Evolutionary conservation across 371 early-diverging fungal genomes (phyloP), one percentile per base, ranked within the genome.

Genomic region (Dinochytrium kinnereticum): DNA sequence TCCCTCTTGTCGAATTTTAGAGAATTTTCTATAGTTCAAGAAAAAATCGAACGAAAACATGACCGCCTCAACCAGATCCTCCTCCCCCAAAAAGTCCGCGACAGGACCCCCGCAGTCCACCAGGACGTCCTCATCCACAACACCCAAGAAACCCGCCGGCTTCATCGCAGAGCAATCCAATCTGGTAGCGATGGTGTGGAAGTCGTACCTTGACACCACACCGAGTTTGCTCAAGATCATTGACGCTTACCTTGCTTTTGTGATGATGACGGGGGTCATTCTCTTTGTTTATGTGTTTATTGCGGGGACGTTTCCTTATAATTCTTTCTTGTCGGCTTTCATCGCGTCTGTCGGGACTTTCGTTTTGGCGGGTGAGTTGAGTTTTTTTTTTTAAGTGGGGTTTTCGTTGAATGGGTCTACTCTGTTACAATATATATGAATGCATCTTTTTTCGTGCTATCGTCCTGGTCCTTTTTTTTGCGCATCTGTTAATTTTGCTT

Each of bases 301-400:
- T 19, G 96, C 85, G 2, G 97, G 97, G 68, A 92, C 93, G 36
- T 97, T 89, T 78, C 98, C 98, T n/a, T 98, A 95, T 85, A 98
- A 98, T 83, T 93, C 98, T 30, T 98, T 98, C 81, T 82, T 98
- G 74, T 93, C 97, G 15, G 96, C 95, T 24, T 98, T 98, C 84
- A 92, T 92, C 74, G 90, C 93, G 1, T 91, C 94, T 13, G 96
- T 97, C 28, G 97, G 96, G 15, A 87, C 90, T 69, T 98, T 98
- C 84, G 94, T 95, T n/a, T 89, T 97, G 72, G 94, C 95, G 19
- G 96, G 94, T 93, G 81, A 71, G 72, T 19, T 44, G 19, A 19
- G 44, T 44, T 44, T 19, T 19, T 44, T 44, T 44, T 44, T 44
- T 44, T 44, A 44, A 13, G 44, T 13, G 19, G 44, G 44, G 19